Base-by-base conservation (phyloP, 2,329 filamentous ascomycete species). In the Arthrobotrys entomopaga region DNA sequence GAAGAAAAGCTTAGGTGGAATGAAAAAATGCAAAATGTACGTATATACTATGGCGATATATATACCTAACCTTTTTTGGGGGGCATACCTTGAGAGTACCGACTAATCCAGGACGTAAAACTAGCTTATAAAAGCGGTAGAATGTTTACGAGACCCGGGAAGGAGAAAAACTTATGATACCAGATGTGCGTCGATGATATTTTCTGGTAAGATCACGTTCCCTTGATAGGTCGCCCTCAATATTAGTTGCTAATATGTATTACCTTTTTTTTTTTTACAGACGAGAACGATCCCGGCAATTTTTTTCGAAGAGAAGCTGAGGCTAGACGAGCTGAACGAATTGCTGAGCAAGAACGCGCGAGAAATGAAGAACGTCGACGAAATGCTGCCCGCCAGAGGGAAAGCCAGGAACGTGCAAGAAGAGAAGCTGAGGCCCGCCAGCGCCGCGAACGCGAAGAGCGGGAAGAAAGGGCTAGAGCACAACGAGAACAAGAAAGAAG, bases 281-380 rank as follows among this genome's bases (percentile, higher is more conserved):
- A 66, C 50, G 22, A 38, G 4, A 22, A 49, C 3, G 69, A 73
- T 22, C 61, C 61, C 5, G 69, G 52, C 7, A 60, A 73, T 49
- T 66, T 24, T 13, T 73, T 73, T 38, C 57, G 56, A 19, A 26
- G 34, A 42, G 22, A 63, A 19, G 58, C 42, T 8, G 54, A 73
- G 19, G 29, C 24, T 4, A 42, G 63, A 24, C 58, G 50, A 38
- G 29, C 42, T 15, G 49, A 42, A 34, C 49, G 54, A 40, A 26
- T 50, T 20, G 54, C 42, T 24, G 69, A 46, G 19, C 29, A 16
- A n/a, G 60, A 65, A 34, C 67, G 67, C 24, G 22, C 8, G 24
- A 65, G 67, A 38, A 49, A 38, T 3, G 58, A 72, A 61, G 61
- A 73, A 29, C 61, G 53, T 11, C 54, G 56, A 34, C 43, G 49